Evolutionary conservation across 345 rosid species (phyloP), one percentile per base, ranked within the genome.

Genomic region (Triadica sebifera): DNA sequence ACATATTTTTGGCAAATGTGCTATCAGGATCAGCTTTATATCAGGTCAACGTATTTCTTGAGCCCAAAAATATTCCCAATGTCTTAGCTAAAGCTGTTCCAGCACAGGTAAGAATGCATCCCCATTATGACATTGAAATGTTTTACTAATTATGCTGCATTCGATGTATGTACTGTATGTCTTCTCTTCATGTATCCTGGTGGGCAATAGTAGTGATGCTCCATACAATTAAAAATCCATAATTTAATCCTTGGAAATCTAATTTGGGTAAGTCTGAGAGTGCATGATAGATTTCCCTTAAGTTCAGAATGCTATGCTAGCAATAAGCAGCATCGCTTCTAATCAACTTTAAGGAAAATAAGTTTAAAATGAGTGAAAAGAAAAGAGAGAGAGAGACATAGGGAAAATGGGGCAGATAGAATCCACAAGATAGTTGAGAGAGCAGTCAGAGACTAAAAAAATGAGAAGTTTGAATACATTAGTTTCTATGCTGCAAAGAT

Each of bases 41-140:
- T 80, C 84, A 57, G 39, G 84, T 87, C 75, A 70, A 81, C 77
- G 67, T 91, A 72, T 85, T 94, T 77, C 89, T 94, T 25, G 93
- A 94, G 65, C 97, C 97, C 61, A 89, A 87, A 85, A 83, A 77
- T 11, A 92, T 92, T 69, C 97, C 97, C 10, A 58, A 24, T 34
- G 86, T 88, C 64, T 90, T 94, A 74, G 98, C 92, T 58, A 83
- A 82, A 84, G 97, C 88, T 39, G 95, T 92, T 76, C 98, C 97
- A 67, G 84, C 87, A 29, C 98, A 94, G 93, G 97, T 92, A 71
- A 86, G 66, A 56, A 77, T 69, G 58, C 2, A 52, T 61, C 63
- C 56, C 50, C 37, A 8, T 25, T n/a, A n/a, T n/a, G n/a, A n/a
- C n/a, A n/a, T n/a, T n/a, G n/a, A 34, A 15, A 16, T 29, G 37